Evolutionary conservation across 192 early-diverging fungal genomes (phyloP), one percentile per base, ranked within the genome.

Genomic region (Rhizoclosmatium globosum): DNA sequence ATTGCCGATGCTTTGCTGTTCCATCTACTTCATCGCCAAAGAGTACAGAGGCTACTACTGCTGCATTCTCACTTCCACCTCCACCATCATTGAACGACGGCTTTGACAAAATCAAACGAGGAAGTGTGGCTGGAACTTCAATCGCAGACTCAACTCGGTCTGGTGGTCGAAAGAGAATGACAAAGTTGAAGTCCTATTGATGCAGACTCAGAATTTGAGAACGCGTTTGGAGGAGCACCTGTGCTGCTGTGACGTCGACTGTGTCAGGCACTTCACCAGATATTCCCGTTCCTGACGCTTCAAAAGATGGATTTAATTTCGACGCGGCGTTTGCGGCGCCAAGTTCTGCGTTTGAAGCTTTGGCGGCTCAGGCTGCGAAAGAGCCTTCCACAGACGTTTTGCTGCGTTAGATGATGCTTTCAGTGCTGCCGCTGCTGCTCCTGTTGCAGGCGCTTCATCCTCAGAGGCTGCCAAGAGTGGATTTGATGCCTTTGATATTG

Each of bases 181-280:
- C 44, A n/a, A 65, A 64, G 17, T n/a, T 71, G 61, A 73, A 68
- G 42, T 74, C 19, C 2, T n/a, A 53, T 79, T 15, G 77, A 79
- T 39, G n/a, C 46, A 19, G 77, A 79, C 15, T 6, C 58, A 4
- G 77, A 79, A 53, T 79, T 79, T 53, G 74, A 21, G 2, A 79
- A 79, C 38, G 68, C 77, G 42, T 72, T 79, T 73, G 77, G 71
- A 4, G 46, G 41, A 15, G 23, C 61, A 21, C 17, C 43, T 44
- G 38, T 31, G 31, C 64, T 31, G 47, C 60, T 11, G 53, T 59
- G 47, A 15, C 68, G 3, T 21, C 47, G 39, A 17, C 60, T n/a
- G 43, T 2, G 17, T 58, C 39, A 64, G 73, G 57, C 44, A 13
- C 60, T 47, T 19, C 38, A 23, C 17, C 73, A 19, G 58, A 42